phyloP scores from a whole-genome alignment of 2,329 filamentous ascomycete genomes.

The Bipolaris victoriae region DNA sequence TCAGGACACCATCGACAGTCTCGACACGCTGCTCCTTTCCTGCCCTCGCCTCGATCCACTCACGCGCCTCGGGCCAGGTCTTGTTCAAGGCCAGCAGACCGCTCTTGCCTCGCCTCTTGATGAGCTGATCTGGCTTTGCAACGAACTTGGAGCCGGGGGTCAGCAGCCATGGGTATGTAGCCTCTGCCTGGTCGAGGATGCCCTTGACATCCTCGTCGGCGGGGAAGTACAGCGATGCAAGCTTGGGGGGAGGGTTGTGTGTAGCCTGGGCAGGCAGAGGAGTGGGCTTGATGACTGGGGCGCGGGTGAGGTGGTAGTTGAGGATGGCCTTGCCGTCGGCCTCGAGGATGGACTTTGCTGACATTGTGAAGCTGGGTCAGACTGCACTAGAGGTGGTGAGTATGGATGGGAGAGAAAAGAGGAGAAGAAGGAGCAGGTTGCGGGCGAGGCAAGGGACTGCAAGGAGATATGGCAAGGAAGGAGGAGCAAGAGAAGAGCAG shows the following conservation, averaged over 20 bases:
- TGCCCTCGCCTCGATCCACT: slow-evolving; percentile 91
- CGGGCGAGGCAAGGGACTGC: slow-evolving; percentile 21
- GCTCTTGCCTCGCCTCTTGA: slow-evolving; percentile 99
- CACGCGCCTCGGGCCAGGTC: slow-evolving; percentile 90
- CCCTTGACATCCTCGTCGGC: slow-evolving; percentile 82
- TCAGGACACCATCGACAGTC: slow-evolving; percentile 83
- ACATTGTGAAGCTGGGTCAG: slow-evolving; percentile 65
- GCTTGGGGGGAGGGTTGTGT: slow-evolving; percentile 91
- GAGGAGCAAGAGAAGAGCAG: slow-evolving; percentile 14
- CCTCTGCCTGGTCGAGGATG: slow-evolving; percentile 93
- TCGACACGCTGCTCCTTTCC: slow-evolving; percentile 94
- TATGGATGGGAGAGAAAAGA: slow-evolving; percentile 13
- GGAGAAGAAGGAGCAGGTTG: slow-evolving; percentile 16
- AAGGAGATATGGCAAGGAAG: slow-evolving; percentile 19
- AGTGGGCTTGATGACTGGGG: slow-evolving; percentile 96
- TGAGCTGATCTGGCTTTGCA: slow-evolving; percentile 98
- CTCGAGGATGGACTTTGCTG: slow-evolving; percentile 96
- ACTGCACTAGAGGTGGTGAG: slow-evolving; percentile 37
- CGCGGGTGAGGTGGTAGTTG: slow-evolving; percentile 99
- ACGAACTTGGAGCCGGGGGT: slow-evolving; percentile 86
- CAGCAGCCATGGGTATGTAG: slow-evolving; percentile 95
- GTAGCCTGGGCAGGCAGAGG: slow-evolving; percentile 82
- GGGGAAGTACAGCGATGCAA: slow-evolving; percentile 91
- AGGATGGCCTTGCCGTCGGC: slow-evolving; percentile 99
- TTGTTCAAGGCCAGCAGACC: slow-evolving; percentile 96